Evolutionary conservation across 352 stramenopile genomes (phyloP), one percentile per base, ranked within the genome.

Genomic region (Phytophthora boehmeriae): DNA sequence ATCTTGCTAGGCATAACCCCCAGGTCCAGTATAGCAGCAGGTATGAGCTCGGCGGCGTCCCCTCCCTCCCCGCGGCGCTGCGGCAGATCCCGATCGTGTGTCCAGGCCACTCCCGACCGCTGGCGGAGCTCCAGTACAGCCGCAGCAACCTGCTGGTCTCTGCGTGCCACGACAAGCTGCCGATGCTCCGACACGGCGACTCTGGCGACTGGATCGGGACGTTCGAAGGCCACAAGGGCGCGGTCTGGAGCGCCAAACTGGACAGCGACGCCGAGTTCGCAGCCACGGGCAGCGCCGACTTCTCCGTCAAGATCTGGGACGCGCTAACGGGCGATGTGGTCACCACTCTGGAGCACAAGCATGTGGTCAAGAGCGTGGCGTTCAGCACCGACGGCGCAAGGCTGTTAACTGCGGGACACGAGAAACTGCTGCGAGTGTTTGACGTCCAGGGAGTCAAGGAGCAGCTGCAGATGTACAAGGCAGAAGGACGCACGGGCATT

Each of bases 151-250:
- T 95, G 48, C 74, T 95, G 20, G 78, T 95, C 66, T 95, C 86
- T 17, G 86, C 83, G 16, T 95, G 86, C 63, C 86, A 95, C 54
- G 88, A 97, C 73, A 96, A 96, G 67, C 75, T 88, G 39, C 90
- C 88, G 32, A 96, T 96, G 88, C 74, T 97, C 45, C 86, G 90
- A 2, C 86, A 85, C 47, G 87, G 73, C 8, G 76, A 81, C 42
- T 86, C 89, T 23, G 90, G 90, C 48, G 81, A 97, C 72, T 99
- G 97, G 97, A 99, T 99, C 63, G 97, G 97, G 45, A 99, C 96
- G 6, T 99, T 98, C 54, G 77, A 93, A 23, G 97, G 97, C 43
- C 97, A 99, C 78, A 99, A 99, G 70, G 97, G 97, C 45, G 90
- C 90, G 0, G 90, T 97, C 0, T 98, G 90, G 90, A 93, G 77